Base-by-base conservation (phyloP, 768 basidiomycete genomes). In the Candolleomyces aberdarensis region DNA sequence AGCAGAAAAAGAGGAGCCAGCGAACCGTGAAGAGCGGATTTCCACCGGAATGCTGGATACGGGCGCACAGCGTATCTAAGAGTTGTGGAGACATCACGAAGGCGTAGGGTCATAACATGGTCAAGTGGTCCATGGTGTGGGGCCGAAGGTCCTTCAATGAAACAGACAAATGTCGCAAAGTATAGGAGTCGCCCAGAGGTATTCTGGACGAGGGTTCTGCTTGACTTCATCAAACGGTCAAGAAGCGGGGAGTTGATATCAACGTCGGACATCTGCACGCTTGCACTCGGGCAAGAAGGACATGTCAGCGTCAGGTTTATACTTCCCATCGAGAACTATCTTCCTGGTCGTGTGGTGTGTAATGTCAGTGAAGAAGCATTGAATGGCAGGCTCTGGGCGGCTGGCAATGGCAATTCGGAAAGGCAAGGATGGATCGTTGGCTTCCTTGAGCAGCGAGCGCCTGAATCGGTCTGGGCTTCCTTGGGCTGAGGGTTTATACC, bases 51-150 rank as follows among this genome's bases (percentile, higher is more conserved):
- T 50, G 19, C 5, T 52, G 26, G 32, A 59, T 59, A 32, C 20
- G 22, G n/a, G n/a, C 36, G 36, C 36, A 59, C 10, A 59, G 50
- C 8, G 26, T 39, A 43, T 59, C 58, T 14, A 59, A 47, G 4
- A 8, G 26, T n/a, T n/a, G n/a, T n/a, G n/a, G n/a, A n/a, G n/a
- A n/a, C n/a, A n/a, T n/a, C n/a, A n/a, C n/a, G n/a, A n/a, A n/a
- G n/a, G n/a, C n/a, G n/a, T n/a, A n/a, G n/a, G n/a, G n/a, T 29
- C 6, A 56, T 29, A n/a, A 56, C 39, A 11, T 11, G 5, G 5
- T 66, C 58, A 3, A 66, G 48, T 8, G 52, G 60, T 40, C 62
- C 62, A 13, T 31, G 41, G 36, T 61, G 65, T 43, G 56, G 60
- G 11, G 44, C 19, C 14, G 31, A 41, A 17, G n/a, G n/a, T n/a